Percentiles rank a stretch among this genome's conserved stretches.
Evolutionary conservation across 2,329 filamentous ascomycete genomes (phyloP).

Genomic region (Thielaviopsis cerberus): DNA sequence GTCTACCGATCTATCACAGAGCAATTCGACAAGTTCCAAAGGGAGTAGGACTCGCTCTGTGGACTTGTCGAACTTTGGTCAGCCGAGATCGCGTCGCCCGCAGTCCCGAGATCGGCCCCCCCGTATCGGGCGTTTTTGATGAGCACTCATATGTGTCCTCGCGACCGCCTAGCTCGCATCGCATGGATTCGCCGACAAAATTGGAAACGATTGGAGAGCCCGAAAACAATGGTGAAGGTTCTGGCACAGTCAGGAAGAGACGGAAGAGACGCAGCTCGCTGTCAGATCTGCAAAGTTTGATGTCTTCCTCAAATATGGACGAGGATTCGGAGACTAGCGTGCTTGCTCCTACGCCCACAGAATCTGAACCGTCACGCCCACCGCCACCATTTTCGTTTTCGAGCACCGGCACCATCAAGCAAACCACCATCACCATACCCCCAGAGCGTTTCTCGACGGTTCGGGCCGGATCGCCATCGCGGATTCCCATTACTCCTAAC

Average conservation of each 20-base stretch:
- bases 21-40: conserved; percentile 11
- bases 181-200: conserved; percentile 28
- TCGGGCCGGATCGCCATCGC: conserved; percentile 25
- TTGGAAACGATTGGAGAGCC: conserved; percentile 44
- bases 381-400: not conserved
- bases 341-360: not conserved
- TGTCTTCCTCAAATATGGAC: conserved; percentile 38
- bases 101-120: conserved; percentile 41
- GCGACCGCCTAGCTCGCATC: conserved; percentile 38
- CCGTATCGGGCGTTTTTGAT: conserved; percentile 43
- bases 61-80: conserved; percentile 30
- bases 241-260: conserved; percentile 36
- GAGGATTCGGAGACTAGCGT: conserved; percentile 16
- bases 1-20: conserved; percentile 11
- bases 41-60: conserved; percentile 54
- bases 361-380: not conserved
- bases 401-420: conserved; percentile 5
- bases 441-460: conserved; percentile 10
- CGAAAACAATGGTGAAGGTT: conserved; percentile 21
- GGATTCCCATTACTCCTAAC: conserved; percentile 33
- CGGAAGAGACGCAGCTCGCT: conserved; percentile 72
- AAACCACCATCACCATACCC: conserved; percentile 10
- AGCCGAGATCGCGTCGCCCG: conserved; percentile 26
- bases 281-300: conserved; percentile 60
- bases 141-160: conserved; percentile 21